These are phyloP conservation scores for Metschnikowia baotianmanensis DNA, from an alignment of 805 yeast species.

Conservation along the genomic window DNA sequence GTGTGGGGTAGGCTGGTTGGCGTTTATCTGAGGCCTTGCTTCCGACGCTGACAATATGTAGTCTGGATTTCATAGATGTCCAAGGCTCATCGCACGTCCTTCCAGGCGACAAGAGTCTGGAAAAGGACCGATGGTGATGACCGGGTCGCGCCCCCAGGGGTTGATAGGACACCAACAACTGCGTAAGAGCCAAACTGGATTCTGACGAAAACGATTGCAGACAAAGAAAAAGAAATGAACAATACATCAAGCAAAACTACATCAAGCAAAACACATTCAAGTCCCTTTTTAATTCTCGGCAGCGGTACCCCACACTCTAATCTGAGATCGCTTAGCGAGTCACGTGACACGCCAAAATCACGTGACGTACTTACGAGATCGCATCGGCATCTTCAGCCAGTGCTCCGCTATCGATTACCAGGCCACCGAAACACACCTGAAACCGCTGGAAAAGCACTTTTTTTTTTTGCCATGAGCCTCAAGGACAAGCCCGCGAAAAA, in stretches of 20 bases:
- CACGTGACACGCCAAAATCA: not conserved
- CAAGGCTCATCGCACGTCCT: not conserved
- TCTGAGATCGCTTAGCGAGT: accelerated
- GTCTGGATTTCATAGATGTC: not conserved
- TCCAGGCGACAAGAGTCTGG: too few relatives aligned
- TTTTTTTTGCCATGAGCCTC: constrained; percentile 3
- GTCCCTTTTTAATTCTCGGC: too few relatives aligned
- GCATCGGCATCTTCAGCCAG: not conserved
- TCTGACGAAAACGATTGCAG: too few relatives aligned
- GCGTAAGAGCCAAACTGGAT: too few relatives aligned
- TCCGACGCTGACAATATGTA: not conserved
- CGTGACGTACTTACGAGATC: not conserved
- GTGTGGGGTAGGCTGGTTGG: not conserved
- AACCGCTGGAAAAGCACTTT: not conserved
- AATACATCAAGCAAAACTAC: too few relatives aligned
- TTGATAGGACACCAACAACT: too few relatives aligned
- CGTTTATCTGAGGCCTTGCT: not conserved
- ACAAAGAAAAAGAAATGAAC: too few relatives aligned
- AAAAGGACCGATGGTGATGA: too few relatives aligned
- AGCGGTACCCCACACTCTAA: too few relatives aligned
- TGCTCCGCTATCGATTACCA: not conserved
- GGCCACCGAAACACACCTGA: not conserved
- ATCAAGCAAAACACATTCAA: too few relatives aligned
- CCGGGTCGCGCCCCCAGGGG: too few relatives aligned
- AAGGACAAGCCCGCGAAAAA: constrained; percentile 8